Evolutionary conservation across 495 filamentous ascomycete genomes (phyloP), one percentile per base, ranked within the genome.

Genomic region (Aspergillus kassunensis): DNA sequence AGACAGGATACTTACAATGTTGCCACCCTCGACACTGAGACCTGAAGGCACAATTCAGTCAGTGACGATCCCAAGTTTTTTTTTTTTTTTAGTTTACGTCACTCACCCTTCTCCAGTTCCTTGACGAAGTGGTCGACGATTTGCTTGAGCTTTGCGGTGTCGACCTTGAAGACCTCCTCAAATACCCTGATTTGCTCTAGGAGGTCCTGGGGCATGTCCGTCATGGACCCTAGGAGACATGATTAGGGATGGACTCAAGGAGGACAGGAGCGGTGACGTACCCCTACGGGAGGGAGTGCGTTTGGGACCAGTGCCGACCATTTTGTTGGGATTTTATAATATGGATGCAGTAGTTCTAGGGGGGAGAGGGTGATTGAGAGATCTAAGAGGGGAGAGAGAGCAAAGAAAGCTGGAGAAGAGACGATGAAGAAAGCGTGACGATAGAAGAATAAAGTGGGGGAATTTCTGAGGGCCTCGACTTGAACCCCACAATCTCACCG

Each of bases 101-200:
- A 67, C 74, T 51, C 69, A 90, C 90, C 90, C 73, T 92, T 95
- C 52, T 83, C 80, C 49, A 98, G 83, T 75, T 98, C 93, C 43
- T 80, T 80, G 34, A 90, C 79, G 68, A 97, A 98, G 63, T 93
- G 90, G 42, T 83, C 76, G 27, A 91, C 91, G 55, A 98, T 88
- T 67, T 86, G 62, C 80, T 96, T 97, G 15, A 97, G 81, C 72
- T 88, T 95, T 12, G 79, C 71, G 2, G 72, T 77, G 58, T 88
- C 83, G 37, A 97, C 81, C 13, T 84, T 87, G 72, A 98, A 98
- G 16, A 82, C 65, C n/a, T 88, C 77, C 74, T 98, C 93, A 34
- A 97, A 80, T 21, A 82, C 71, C 68, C 90, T 82, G 68, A 97
- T 93, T 69, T 96, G 87, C 51, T 83, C 75, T 57, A 87, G 71